phyloP scores from a whole-genome alignment of 2,329 filamentous ascomycete species.

The Venturia effusa region DNA sequence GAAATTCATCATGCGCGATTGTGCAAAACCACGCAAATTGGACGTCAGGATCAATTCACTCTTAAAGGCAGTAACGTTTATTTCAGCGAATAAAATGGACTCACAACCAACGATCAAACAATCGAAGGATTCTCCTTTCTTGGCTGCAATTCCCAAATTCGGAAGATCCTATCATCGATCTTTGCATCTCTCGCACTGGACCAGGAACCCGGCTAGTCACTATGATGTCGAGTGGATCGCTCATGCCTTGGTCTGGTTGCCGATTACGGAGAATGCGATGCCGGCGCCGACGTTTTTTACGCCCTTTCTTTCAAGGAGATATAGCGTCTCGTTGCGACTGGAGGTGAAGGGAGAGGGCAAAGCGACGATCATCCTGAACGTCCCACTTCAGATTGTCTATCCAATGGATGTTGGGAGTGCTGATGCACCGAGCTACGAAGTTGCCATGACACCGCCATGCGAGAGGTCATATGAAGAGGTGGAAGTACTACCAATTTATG shows the following conservation, averaged over 20 bases:
- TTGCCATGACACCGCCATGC: slow-evolving; percentile 5
- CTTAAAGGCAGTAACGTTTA: slow-evolving; percentile 7
- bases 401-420: slow-evolving; percentile 1
- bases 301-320: slow-evolving; percentile 5
- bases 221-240: background rate
- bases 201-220: background rate
- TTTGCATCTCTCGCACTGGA: slow-evolving; percentile 5
- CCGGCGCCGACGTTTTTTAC: slow-evolving; percentile 11
- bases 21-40: background rate
- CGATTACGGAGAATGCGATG: slow-evolving; percentile 7
- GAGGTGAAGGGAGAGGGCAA: slow-evolving; percentile 10
- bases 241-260: slow-evolving; percentile 6
- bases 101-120: slow-evolving; percentile 7
- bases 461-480: background rate
- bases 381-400: slow-evolving; percentile 12
- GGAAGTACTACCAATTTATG: slow-evolving; percentile 8
- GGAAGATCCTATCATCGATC: slow-evolving; percentile 7
- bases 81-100: background rate
- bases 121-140: background rate
- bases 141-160: slow-evolving; percentile 10
- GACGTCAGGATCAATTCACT: slow-evolving; percentile 7
- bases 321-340: slow-evolving; percentile 7
- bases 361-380: background rate
- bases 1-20: slow-evolving; percentile 1
- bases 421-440: slow-evolving; percentile 6